These are phyloP conservation scores for Exophiala xenobiotica DNA, from an alignment of 2,329 filamentous ascomycete genomes.

Conservation along the genomic window DNA sequence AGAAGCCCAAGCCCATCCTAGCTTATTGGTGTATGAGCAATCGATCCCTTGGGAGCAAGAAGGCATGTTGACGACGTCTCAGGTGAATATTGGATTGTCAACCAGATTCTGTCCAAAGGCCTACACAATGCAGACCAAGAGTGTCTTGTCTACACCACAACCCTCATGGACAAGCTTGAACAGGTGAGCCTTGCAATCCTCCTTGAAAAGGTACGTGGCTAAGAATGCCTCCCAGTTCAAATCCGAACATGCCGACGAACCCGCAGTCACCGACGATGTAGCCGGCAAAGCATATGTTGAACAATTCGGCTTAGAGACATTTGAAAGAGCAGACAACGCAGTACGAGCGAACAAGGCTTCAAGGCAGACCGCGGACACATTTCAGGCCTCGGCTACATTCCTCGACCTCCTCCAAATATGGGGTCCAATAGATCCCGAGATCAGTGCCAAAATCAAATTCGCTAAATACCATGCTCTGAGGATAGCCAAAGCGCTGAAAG, in stretches of 20 bases:
- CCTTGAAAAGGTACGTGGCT: not conserved
- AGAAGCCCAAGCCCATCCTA: conserved; percentile 79
- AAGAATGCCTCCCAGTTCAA: conserved; percentile 56
- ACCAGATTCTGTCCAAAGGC: conserved; percentile 79
- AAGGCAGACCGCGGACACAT: conserved; percentile 88
- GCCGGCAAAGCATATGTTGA: conserved; percentile 90
- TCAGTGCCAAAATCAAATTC: conserved; percentile 85
- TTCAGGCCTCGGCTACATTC: conserved; percentile 88
- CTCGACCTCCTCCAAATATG: conserved; percentile 85
- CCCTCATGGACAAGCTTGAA: conserved; percentile 89
- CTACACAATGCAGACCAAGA: conserved; percentile 78
- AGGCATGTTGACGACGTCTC: conserved; percentile 29
- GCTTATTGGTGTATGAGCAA: conserved; percentile 86
- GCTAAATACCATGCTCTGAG: conserved; percentile 93
- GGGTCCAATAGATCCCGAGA: conserved; percentile 71
- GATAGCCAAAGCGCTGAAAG: conserved; percentile 86
- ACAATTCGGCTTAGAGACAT: conserved; percentile 87
- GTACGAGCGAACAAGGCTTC: conserved; percentile 81
- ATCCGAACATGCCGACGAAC: conserved; percentile 69
- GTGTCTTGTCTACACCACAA: conserved; percentile 74
- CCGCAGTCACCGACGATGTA: conserved; percentile 79
- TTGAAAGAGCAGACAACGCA: conserved; percentile 77
- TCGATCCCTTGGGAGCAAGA: conserved; percentile 4
- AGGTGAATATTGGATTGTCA: conserved; percentile 91
- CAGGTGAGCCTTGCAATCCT: conserved; percentile 60